Evolutionary conservation across 1,284 basidiomycete species (phyloP).

Genomic region (Anthracocystis setariae): DNA sequence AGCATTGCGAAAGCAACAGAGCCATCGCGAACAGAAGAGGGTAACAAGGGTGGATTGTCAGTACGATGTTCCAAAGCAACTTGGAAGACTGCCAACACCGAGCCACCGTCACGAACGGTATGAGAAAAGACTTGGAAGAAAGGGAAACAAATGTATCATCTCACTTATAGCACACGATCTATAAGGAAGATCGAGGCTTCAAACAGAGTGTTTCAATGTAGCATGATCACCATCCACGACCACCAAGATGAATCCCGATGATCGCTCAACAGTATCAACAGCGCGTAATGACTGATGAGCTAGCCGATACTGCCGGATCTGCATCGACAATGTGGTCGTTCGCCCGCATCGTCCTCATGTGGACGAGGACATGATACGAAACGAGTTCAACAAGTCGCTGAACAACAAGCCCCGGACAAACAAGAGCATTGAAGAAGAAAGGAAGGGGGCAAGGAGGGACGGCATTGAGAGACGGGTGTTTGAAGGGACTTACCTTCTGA

Average conservation of each 20-base stretch:
- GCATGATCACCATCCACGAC: slow-evolving; percentile 33
- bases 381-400: too few relatives aligned
- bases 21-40: slow-evolving; percentile 3
- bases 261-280: slow-evolving; percentile 28
- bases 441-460: slow-evolving; percentile 1
- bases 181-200: slow-evolving; percentile 59
- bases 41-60: slow-evolving; percentile 7
- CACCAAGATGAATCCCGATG: slow-evolving; percentile 10
- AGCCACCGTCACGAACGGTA: too few relatives aligned
- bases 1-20: slow-evolving; percentile 3
- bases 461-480: background rate
- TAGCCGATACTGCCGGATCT: slow-evolving; percentile 33
- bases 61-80: slow-evolving; percentile 11
- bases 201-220: slow-evolving; percentile 60
- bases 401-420: background rate
- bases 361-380: background rate
- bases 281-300: slow-evolving; percentile 24
- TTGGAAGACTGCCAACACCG: background rate
- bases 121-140: background rate
- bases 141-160: slow-evolving; percentile 38
- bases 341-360: background rate
- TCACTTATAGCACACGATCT: slow-evolving; percentile 61
- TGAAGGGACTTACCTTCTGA: slow-evolving; percentile 78
- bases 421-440: slow-evolving; percentile 2
- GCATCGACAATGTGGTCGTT: slow-evolving; percentile 15